Base-by-base conservation (phyloP, 352 stramenopile genomes). In the Aphanomyces stellatus region DNA sequence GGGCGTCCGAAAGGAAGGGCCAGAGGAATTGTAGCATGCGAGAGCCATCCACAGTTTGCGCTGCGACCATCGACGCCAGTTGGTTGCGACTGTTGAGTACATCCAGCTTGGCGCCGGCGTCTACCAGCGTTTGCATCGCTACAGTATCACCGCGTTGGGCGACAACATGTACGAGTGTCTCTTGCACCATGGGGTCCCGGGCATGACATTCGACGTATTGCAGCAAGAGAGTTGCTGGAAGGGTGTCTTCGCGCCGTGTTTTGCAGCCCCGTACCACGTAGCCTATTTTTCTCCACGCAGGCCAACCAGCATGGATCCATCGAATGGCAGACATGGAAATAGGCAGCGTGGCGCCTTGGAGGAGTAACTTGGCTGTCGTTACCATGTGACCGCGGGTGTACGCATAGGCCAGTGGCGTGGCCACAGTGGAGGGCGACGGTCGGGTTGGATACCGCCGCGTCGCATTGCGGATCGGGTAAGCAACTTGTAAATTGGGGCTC, bases 131-230 rank as follows among this genome's bases (percentile, higher is more conserved):
- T 13, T 25, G 22, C 11, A 67, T 22, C 10, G 49, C 57, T 24
- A 24, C 6, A 28, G 17, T 15, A 33, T 67, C 60, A 2, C 43
- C 37, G 4, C 40, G 3, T 17, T 35, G 2, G 5, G 48, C 60
- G 4, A 24, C 43, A 15, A 67, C 24, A 41, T 67, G 60, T 11
- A 67, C n/a, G 11, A 67, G 60, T 19, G 60, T 60, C 22, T 67
- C 3, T n/a, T 67, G 60, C 1, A 19, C 41, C 13, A 59, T 46
- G 10, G n/a, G 57, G 28, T 41, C 40, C 30, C 57, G 60, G 49
- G 30, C n/a, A 34, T 22, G n/a, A 0, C 43, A 22, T 28, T 67
- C 40, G 2, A 67, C 41, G 43, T 37, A 37, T 43, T 41, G 43
- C 49, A 57, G 33, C 33, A 24, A 30, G 6, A 22, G 30, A 19